phyloP scores from a whole-genome alignment of 2,329 filamentous ascomycete genomes.

The Aspergillus aculeatinus region DNA sequence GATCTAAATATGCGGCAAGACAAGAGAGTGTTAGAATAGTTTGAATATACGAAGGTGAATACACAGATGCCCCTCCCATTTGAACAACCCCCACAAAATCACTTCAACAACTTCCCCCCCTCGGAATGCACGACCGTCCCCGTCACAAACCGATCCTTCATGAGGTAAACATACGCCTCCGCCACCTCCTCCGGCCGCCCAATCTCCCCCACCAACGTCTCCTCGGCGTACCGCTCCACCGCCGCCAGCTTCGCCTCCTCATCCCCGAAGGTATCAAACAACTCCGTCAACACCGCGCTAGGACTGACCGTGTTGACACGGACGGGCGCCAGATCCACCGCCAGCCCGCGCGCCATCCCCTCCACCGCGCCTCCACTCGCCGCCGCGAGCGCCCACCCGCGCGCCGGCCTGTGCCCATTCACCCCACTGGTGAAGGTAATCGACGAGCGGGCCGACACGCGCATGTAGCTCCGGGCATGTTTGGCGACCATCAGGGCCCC shows the following conservation, averaged over 20 bases:
- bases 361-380: conserved; percentile 27
- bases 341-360: conserved; percentile 37
- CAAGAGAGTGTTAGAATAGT: too few species aligned
- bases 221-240: conserved; percentile 24
- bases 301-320: conserved; percentile 45
- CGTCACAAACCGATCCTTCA: conserved; percentile 44
- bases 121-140: conserved; percentile 37
- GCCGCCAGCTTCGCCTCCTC: too few species aligned
- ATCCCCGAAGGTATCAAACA: too few species aligned
- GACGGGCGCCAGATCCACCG: conserved; percentile 43
- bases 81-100: too few species aligned
- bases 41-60: too few species aligned
- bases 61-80: too few species aligned
- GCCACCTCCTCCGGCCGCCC: conserved; percentile 39
- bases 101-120: conserved; percentile 20
- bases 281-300: conserved; percentile 18
- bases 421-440: conserved; percentile 45
- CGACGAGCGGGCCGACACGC: conserved; percentile 23
- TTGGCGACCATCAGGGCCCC: conserved; percentile 42
- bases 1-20: too few species aligned
- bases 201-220: conserved; percentile 25
- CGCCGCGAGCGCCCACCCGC: conserved; percentile 34
- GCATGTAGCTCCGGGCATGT: conserved; percentile 37
- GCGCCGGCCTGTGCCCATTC: conserved; percentile 34
- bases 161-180: conserved; percentile 47